Evolutionary conservation across 129 eudicot species (phyloP).

Genomic region (Rutidosis leptorrhynchoides): DNA sequence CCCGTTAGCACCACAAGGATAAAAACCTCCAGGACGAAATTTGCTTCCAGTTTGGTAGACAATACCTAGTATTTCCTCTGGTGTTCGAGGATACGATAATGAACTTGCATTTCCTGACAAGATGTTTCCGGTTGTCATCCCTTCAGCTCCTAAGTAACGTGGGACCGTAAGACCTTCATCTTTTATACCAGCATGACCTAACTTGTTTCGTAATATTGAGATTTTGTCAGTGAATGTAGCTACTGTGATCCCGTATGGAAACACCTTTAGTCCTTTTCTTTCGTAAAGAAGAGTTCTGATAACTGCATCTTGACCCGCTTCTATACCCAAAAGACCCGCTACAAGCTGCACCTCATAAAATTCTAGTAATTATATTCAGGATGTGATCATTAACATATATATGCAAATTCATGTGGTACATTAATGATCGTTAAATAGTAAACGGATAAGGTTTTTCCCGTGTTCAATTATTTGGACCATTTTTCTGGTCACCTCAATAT

Average conservation of each 20-base stretch:
- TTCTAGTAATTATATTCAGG: not conserved
- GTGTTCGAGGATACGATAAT: slow-evolving; percentile 19
- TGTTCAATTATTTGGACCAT: too few species aligned
- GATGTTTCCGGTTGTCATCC: slow-evolving; percentile 45
- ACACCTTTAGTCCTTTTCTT: not conserved
- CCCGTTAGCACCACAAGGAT: slow-evolving; percentile 11
- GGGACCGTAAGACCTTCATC: slow-evolving; percentile 64
- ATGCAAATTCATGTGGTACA: not conserved
- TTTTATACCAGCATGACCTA: slow-evolving; percentile 55
- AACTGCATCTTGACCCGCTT: slow-evolving; percentile 26
- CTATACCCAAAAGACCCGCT: slow-evolving; percentile 28
- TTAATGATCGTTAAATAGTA: not conserved
- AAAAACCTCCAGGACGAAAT: slow-evolving; percentile 21
- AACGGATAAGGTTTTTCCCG: too few species aligned
- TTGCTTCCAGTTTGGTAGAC: slow-evolving; percentile 10
- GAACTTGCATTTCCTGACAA: slow-evolving; percentile 53
- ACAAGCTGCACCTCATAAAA: slow-evolving; percentile 2
- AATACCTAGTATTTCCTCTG: slow-evolving; percentile 19
- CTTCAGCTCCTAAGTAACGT: slow-evolving; percentile 38
- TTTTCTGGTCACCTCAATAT: too few species aligned
- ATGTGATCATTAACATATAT: not conserved
- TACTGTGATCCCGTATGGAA: slow-evolving; percentile 51
- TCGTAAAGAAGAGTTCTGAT: slow-evolving; percentile 21
- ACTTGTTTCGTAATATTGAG: slow-evolving; percentile 58
- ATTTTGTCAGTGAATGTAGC: slow-evolving; percentile 61